Percentiles rank a stretch among this genome's conserved stretches.
Evolutionary conservation across 768 basidiomycete genomes (phyloP).

Genomic region (Phaeotremella fagi): DNA sequence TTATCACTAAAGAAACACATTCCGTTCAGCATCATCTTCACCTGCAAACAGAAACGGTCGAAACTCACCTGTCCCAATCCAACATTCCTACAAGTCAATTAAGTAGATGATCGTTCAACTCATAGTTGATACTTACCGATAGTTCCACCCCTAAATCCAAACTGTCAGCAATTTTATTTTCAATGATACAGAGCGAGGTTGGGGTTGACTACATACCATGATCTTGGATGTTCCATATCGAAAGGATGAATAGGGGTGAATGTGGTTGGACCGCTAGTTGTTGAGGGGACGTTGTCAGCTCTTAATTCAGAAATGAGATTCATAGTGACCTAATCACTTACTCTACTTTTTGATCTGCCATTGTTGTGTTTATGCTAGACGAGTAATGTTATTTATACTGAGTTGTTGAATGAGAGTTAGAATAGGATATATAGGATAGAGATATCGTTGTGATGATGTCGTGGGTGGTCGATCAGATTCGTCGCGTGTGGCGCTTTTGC

Average conservation of each 20-base stretch:
- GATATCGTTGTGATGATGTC: no score
- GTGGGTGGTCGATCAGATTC: no score
- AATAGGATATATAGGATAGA: no score
- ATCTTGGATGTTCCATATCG: conserved; percentile 43
- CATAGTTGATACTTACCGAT: conserved; percentile 27
- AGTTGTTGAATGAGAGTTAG: no score
- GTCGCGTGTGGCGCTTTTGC: no score
- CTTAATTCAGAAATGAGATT: no score
- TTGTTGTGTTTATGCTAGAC: no score
- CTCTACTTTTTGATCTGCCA: no score
- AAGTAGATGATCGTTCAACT: no score
- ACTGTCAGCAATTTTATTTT: neutral
- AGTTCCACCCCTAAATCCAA: conserved; percentile 24
- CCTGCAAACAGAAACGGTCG: neutral
- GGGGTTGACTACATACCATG: conserved; percentile 30
- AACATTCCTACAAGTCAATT: conserved; percentile 33
- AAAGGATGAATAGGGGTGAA: conserved; percentile 48
- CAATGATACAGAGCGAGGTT: neutral
- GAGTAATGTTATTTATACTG: no score
- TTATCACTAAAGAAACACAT: conserved; percentile 27
- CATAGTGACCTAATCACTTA: no score
- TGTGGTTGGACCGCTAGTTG: conserved; percentile 32
- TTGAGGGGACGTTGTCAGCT: no score
- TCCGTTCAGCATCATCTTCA: neutral
- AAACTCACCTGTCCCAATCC: conserved; percentile 46